Evolutionary conservation across 2,329 filamentous ascomycete genomes (phyloP).

Genomic region (Monosporascus sp.): DNA sequence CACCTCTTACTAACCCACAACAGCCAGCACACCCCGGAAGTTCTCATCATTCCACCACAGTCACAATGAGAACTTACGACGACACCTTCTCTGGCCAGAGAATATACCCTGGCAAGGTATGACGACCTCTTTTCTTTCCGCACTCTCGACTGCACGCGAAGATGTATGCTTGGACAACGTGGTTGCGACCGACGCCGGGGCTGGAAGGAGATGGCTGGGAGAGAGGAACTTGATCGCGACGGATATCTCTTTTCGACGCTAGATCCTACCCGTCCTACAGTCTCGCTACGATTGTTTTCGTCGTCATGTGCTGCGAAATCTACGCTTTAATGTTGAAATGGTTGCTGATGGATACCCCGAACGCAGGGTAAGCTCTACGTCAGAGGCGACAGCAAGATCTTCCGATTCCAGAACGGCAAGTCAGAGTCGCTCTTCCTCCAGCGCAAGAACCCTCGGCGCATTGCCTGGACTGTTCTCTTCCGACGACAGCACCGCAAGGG

Average conservation of each 20-base stretch:
- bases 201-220: neutral
- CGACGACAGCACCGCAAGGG: slow-evolving; percentile 99
- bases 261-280: neutral
- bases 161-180: too few species aligned
- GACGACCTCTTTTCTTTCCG: slow-evolving; percentile 1
- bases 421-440: slow-evolving; percentile 99
- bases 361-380: slow-evolving; percentile 96
- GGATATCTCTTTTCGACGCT: too few species aligned
- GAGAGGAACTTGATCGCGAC: neutral
- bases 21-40: slow-evolving; percentile 31
- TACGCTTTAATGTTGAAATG: neutral
- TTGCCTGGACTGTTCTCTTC: slow-evolving; percentile 98
- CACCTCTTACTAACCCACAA: slow-evolving; percentile 27
- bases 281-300: slow-evolving; percentile 1
- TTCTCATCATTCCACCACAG: slow-evolving; percentile 32
- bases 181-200: neutral
- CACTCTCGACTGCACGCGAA: too few species aligned
- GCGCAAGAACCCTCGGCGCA: slow-evolving; percentile 99
- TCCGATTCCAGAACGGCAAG: slow-evolving; percentile 99
- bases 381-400: slow-evolving; percentile 99
- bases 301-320: neutral
- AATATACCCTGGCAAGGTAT: slow-evolving; percentile 65
- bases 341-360: slow-evolving; percentile 23
- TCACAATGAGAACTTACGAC: slow-evolving; percentile 63
- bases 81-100: slow-evolving; percentile 61